These are phyloP conservation scores for Chamaenerion angustifolium DNA, from an alignment of 345 rosid genomes.

Conservation along the genomic window DNA sequence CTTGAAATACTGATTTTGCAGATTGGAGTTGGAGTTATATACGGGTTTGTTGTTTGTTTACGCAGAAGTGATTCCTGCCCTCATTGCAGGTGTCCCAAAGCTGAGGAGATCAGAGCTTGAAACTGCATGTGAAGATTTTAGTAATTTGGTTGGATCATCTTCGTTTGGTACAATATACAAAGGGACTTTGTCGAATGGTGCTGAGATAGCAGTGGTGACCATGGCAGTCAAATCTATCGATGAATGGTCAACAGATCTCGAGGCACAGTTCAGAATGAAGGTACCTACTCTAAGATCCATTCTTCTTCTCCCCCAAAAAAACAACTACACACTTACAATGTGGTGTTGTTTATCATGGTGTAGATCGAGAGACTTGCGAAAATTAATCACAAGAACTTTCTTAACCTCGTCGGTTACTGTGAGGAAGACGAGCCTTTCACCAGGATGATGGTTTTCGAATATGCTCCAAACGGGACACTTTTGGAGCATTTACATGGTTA, in stretches of 20 bases:
- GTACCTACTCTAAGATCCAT: conserved; percentile 17
- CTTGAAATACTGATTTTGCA: not conserved
- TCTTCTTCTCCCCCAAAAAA: not conserved
- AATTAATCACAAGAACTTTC: conserved; percentile 88
- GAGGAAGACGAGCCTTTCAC: conserved; percentile 82
- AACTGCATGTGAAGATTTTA: conserved; percentile 92
- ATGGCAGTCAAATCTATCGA: conserved; percentile 28
- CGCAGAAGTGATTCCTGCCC: conserved; percentile 7
- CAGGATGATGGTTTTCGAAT: conserved; percentile 95
- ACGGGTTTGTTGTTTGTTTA: too few species aligned
- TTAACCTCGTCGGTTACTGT: conserved; percentile 79
- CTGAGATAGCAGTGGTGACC: conserved; percentile 82
- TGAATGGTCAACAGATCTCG: conserved; percentile 63
- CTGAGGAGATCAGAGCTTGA: conserved; percentile 73
- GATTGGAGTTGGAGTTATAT: not conserved
- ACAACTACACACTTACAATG: not conserved
- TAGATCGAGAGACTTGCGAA: conserved; percentile 71
- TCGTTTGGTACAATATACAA: conserved; percentile 60
- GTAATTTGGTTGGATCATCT: conserved; percentile 72
- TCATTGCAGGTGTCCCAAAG: conserved; percentile 68
- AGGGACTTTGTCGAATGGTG: conserved; percentile 84
- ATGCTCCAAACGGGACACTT: conserved; percentile 90
- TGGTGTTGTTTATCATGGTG: conserved; percentile 7
- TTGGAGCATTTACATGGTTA: conserved; percentile 85
- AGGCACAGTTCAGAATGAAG: conserved; percentile 69